Evolutionary conservation across 2,329 filamentous ascomycete species (phyloP).

Genomic region (Aspergillus sp.): DNA sequence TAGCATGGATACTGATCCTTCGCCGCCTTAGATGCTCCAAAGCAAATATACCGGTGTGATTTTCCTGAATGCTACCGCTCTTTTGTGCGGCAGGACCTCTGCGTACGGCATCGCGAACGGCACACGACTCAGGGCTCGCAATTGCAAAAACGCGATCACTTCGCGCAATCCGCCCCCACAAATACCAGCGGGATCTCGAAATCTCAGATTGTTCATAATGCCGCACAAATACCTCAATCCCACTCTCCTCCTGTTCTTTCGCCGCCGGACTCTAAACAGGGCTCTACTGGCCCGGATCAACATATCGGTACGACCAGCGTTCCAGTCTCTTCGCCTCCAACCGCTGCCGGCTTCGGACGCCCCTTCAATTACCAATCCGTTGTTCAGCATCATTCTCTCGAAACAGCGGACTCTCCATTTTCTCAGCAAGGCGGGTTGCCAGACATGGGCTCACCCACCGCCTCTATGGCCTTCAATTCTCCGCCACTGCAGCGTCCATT

Average conservation of each 20-base stretch:
- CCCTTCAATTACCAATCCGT: conserved; percentile 26
- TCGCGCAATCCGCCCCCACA: conserved; percentile 34
- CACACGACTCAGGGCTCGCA: conserved; percentile 66
- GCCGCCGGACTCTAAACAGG: conserved; percentile 6
- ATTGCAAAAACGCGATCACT: conserved; percentile 50
- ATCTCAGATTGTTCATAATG: conserved; percentile 18
- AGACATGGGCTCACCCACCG: conserved; percentile 29
- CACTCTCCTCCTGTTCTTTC: conserved; percentile 11
- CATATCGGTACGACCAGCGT: conserved; percentile 7
- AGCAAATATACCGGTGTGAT: conserved; percentile 92
- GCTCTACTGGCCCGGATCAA: conserved; percentile 11
- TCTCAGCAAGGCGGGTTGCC: conserved; percentile 28
- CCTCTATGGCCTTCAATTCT: conserved; percentile 28
- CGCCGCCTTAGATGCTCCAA: conserved; percentile 69
- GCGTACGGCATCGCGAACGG: conserved; percentile 78
- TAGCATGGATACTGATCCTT: conserved; percentile 13
- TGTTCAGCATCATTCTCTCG: conserved; percentile 24
- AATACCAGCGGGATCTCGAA: conserved; percentile 18
- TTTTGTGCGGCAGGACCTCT: conserved; percentile 91
- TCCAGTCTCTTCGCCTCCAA: conserved; percentile 28
- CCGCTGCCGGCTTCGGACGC: conserved; percentile 25
- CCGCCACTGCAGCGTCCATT: conserved; percentile 21
- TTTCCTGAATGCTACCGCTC: conserved; percentile 86
- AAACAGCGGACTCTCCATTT: conserved; percentile 23
- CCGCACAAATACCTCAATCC: conserved; percentile 15